These are phyloP conservation scores for Rhodotorula kratochvilovae DNA, from an alignment of 768 basidiomycete species.

Conservation along the genomic window DNA sequence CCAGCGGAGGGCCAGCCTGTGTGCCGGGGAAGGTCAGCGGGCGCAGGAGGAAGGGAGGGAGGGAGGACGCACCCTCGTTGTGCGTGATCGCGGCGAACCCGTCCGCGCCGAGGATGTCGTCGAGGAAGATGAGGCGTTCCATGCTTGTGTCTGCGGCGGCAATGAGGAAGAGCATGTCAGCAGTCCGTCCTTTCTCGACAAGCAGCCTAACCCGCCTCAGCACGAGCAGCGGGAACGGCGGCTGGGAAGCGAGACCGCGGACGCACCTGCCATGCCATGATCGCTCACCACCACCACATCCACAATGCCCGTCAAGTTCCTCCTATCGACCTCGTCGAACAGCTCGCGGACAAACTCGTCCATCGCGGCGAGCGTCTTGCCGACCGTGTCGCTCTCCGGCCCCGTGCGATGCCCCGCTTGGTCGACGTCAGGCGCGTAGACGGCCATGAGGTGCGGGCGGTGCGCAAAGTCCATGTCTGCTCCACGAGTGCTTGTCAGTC, in stretches of 20 bases:
- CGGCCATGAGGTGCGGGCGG: constrained; percentile 39
- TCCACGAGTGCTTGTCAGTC: no score
- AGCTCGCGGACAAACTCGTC: constrained; percentile 71
- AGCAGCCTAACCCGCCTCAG: no score
- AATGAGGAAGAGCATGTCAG: not conserved
- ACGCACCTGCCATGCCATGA: constrained; percentile 37
- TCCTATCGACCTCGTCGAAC: constrained; percentile 58
- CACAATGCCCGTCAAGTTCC: constrained; percentile 76
- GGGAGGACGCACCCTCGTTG: constrained; percentile 56
- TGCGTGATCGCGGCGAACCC: constrained; percentile 63
- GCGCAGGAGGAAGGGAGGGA: constrained; percentile 2
- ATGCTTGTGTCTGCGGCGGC: constrained; percentile 67
- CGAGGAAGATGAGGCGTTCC: constrained; percentile 68
- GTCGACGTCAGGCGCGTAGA: constrained; percentile 39
- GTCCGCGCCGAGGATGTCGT: constrained; percentile 68
- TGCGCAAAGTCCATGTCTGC: constrained; percentile 50
- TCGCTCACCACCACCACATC: constrained; percentile 74
- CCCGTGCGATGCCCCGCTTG: constrained; percentile 31
- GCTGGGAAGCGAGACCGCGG: no score
- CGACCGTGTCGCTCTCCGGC: constrained; percentile 27
- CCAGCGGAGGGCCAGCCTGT: constrained; percentile 84
- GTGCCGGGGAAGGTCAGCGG: not conserved
- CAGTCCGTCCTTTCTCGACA: no score
- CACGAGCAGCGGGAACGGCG: no score
- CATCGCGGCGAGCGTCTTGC: constrained; percentile 64